Conservation (phyloP, 345 rosid genomes). For the Citrus maxima region DNA sequence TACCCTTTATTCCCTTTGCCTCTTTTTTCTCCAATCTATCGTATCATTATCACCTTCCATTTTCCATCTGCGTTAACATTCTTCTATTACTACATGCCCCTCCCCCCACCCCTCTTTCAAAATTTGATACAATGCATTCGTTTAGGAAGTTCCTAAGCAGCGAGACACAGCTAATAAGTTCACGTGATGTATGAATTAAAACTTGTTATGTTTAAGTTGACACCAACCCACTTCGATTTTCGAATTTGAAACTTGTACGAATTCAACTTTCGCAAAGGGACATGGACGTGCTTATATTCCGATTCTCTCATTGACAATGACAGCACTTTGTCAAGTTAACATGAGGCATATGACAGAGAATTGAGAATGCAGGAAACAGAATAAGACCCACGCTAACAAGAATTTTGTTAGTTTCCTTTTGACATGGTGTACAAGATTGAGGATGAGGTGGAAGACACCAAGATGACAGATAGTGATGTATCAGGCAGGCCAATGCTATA, state of each 20-base stretch:
- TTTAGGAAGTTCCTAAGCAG: no score
- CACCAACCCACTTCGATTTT: not conserved
- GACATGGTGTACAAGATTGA: not conserved
- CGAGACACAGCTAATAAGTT: no score
- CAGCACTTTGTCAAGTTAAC: not conserved
- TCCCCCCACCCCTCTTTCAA: not conserved
- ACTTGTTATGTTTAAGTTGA: no score
- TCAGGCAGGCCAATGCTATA: not conserved
- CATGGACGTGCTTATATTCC: not conserved
- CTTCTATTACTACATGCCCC: not conserved
- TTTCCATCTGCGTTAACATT: constrained; percentile 4
- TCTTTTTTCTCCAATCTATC: constrained; percentile 29
- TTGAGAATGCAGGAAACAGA: not conserved
- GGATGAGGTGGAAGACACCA: not conserved
- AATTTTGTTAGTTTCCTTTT: not conserved
- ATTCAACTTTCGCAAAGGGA: not conserved
- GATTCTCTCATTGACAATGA: not conserved
- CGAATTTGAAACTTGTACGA: not conserved
- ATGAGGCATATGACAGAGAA: not conserved
- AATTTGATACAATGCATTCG: not conserved
- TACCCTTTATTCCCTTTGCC: constrained; percentile 52
- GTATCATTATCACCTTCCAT: constrained; percentile 14
- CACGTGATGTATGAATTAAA: no score
- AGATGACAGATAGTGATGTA: not conserved
- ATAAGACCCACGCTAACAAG: not conserved